Evolutionary conservation across 805 yeast species (phyloP).

Genomic region (Cyberlindnera suaveolens): DNA sequence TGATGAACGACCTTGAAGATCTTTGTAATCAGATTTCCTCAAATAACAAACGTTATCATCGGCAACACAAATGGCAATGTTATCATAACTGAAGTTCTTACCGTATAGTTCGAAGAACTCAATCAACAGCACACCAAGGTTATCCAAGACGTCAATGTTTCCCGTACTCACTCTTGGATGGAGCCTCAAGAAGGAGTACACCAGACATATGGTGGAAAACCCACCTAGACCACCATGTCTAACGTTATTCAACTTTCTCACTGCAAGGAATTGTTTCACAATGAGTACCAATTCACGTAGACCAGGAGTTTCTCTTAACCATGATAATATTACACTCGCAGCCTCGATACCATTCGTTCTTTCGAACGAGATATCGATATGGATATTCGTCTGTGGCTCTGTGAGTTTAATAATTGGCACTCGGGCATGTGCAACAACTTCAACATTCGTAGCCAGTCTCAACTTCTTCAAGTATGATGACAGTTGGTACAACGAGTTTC

Average conservation of each 20-base stretch:
- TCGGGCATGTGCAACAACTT: conserved; percentile 83
- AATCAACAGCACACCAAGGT: conserved; percentile 78
- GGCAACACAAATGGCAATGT: conserved; percentile 59
- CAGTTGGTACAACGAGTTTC: conserved; percentile 63
- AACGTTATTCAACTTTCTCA: conserved; percentile 76
- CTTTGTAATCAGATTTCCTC: conserved; percentile 47
- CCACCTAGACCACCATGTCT: conserved; percentile 96
- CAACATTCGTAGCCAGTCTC: conserved; percentile 63
- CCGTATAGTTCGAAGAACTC: conserved; percentile 95
- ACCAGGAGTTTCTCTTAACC: conserved; percentile 74
- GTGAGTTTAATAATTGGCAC: conserved; percentile 93
- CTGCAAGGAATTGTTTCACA: conserved; percentile 77
- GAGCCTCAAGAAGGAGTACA: conserved; percentile 65
- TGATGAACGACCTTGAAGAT: conserved; percentile 46
- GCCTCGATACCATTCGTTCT: conserved; percentile 77
- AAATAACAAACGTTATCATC: conserved; percentile 55
- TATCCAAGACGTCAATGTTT: conserved; percentile 60
- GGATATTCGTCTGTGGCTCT: conserved; percentile 63
- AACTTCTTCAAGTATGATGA: conserved; percentile 60
- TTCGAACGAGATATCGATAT: conserved; percentile 88
- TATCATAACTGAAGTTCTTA: conserved; percentile 77
- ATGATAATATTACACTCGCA: conserved; percentile 66
- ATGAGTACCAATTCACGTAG: conserved; percentile 75
- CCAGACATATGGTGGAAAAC: conserved; percentile 83
- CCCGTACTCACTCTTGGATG: conserved; percentile 74